Evolutionary conservation across 331 rosid species (phyloP).

Genomic region (Quercus lobata): DNA sequence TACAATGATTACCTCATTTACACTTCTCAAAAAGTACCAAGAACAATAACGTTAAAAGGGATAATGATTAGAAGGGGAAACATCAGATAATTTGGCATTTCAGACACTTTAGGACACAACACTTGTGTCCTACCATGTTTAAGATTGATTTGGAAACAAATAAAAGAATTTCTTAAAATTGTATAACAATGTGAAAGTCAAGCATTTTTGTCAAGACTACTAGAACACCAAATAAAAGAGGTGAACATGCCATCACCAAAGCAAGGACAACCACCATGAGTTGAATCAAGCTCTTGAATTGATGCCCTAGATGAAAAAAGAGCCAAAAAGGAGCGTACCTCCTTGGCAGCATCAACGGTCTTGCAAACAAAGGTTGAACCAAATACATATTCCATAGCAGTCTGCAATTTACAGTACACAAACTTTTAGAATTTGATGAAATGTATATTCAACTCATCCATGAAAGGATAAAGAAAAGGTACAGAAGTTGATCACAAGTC

Average conservation of each 20-base stretch:
- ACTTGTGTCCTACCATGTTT: not conserved
- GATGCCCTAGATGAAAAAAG: slow-evolving; percentile 1
- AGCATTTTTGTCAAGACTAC: not conserved
- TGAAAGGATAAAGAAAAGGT: not conserved
- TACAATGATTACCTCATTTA: not conserved
- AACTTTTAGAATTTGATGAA: slow-evolving; percentile 10
- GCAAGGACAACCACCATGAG: not conserved
- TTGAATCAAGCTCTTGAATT: slow-evolving; percentile 5
- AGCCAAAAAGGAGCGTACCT: slow-evolving; percentile 49
- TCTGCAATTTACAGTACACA: slow-evolving; percentile 42
- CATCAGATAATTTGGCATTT: not conserved
- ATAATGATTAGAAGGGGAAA: not conserved
- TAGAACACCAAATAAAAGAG: not conserved
- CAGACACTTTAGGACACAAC: not conserved
- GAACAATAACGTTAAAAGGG: not conserved
- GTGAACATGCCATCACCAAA: not conserved
- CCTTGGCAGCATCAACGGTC: slow-evolving; percentile 77
- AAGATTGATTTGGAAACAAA: not conserved
- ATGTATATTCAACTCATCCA: not conserved
- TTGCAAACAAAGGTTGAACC: slow-evolving; percentile 98
- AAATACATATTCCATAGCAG: slow-evolving; percentile 88
- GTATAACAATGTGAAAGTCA: not conserved
- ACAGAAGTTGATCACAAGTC: not conserved
- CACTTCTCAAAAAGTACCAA: not conserved
- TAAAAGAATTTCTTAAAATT: not conserved